Evolutionary conservation across 1,284 basidiomycete species (phyloP).

Genomic region (Trametes hirsuta): DNA sequence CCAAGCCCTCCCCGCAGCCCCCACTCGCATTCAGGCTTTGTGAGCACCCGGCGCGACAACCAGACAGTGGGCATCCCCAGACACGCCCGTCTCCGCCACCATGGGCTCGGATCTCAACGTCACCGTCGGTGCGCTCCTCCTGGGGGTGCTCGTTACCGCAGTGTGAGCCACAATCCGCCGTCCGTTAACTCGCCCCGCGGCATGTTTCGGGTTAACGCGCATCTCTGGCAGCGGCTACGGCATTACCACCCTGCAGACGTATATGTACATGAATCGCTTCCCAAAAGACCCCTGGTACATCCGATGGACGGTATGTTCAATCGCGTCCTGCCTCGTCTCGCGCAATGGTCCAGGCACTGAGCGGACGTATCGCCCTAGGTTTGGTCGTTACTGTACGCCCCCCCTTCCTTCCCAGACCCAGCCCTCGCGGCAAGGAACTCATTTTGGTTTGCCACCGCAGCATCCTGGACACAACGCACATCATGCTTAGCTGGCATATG

Average conservation of each 20-base stretch:
- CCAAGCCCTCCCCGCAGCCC: no score
- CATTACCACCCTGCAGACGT: slow-evolving; percentile 22
- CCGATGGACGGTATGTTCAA: slow-evolving; percentile 9
- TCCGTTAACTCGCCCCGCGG: no score
- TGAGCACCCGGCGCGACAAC: no score
- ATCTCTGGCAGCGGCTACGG: slow-evolving; percentile 11
- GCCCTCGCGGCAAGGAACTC: not conserved
- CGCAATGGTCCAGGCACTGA: not conserved
- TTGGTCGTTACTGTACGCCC: slow-evolving; percentile 13
- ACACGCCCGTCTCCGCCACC: no score
- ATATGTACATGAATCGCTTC: slow-evolving; percentile 17
- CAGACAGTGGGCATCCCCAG: no score
- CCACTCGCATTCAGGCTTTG: no score
- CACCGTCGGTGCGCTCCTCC: slow-evolving; percentile 20
- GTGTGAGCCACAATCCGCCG: slow-evolving; percentile 9
- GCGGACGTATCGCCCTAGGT: not conserved
- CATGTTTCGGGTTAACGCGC: not conserved
- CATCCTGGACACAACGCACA: slow-evolving; percentile 14
- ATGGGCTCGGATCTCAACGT: slow-evolving; percentile 5
- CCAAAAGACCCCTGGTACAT: slow-evolving; percentile 17
- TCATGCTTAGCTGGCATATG: slow-evolving; percentile 20
- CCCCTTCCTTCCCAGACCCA: not conserved
- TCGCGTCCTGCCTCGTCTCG: not conserved
- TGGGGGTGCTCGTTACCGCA: slow-evolving; percentile 18
- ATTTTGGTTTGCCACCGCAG: not conserved